A percentile compares a stretch with the other conserved stretches of the same genome.
Conservation (phyloP, 129 eudicot species). For the Flaveria brownii region DNA sequence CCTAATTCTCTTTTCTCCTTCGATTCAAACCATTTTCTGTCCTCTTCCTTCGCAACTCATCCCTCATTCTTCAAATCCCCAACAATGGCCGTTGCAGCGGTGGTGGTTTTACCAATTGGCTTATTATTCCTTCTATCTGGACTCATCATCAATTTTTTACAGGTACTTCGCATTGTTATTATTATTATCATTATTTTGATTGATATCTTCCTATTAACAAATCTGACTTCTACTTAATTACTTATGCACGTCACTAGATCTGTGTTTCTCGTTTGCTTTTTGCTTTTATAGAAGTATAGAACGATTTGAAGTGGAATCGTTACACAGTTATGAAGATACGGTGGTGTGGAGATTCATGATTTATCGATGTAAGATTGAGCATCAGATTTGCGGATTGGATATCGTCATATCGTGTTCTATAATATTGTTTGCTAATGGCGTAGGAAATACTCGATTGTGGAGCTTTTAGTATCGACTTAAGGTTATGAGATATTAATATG, state of each 20-base stretch:
- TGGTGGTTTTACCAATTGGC: constrained; percentile 63
- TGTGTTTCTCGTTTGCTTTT: constrained; percentile 5
- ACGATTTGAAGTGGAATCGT: not conserved
- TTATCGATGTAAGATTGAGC: constrained; percentile 3
- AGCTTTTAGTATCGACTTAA: not conserved
- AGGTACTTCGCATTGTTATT: constrained; percentile 41
- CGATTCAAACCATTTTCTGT: constrained; percentile 14
- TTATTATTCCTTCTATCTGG: constrained; percentile 69
- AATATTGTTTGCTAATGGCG: not conserved
- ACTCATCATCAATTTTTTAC: constrained; percentile 65
- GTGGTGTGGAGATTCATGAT: not conserved
- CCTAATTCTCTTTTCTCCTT: not conserved
- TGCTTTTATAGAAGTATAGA: not conserved
- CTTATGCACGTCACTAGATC: not conserved
- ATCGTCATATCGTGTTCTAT: constrained; percentile 3
- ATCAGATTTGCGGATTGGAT: not conserved
- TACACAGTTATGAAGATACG: not conserved
- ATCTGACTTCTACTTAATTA: not conserved
- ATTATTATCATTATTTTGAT: not conserved
- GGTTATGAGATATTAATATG: not conserved
- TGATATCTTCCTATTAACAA: not conserved
- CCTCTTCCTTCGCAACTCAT: constrained; percentile 1
- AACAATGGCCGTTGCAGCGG: constrained; percentile 68
- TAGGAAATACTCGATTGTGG: not conserved
- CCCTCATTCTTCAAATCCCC: not conserved